Conservation (phyloP, 2,329 filamentous ascomycete genomes). For the Colletotrichum simmondsii region DNA sequence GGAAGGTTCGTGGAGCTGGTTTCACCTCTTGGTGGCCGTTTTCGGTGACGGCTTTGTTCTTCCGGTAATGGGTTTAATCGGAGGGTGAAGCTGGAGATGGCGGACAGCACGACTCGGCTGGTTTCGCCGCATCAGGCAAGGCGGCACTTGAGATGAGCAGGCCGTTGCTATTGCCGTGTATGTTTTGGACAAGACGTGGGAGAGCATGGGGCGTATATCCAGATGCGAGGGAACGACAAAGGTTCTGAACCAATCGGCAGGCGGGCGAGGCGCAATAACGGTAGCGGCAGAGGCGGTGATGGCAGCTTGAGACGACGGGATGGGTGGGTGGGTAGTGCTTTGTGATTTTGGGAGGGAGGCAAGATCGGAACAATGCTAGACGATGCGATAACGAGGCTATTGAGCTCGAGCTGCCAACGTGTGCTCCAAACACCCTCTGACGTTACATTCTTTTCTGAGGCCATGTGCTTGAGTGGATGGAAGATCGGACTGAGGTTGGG, state of each 20-base stretch:
- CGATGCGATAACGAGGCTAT: constrained; percentile 21
- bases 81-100: neutral
- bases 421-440: neutral
- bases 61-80: constrained; percentile 18
- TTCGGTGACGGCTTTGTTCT: neutral
- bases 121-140: constrained; percentile 28
- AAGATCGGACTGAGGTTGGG: constrained; percentile 15
- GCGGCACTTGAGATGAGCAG: neutral
- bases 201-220: neutral
- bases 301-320: constrained; percentile 18
- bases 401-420: neutral
- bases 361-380: neutral
- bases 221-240: neutral
- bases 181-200: constrained; percentile 7
- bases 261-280: constrained; percentile 1
- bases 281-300: neutral
- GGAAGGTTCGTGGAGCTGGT: constrained; percentile 30
- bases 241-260: neutral
- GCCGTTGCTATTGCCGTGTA: neutral
- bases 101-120: constrained; percentile 27
- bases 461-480: constrained; percentile 14
- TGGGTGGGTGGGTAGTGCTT: neutral
- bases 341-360: neutral
- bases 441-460: constrained; percentile 7
- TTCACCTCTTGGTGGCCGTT: constrained; percentile 21